Base-by-base conservation (phyloP, 2,329 filamentous ascomycete genomes). In the Aspergillus intermedius region DNA sequence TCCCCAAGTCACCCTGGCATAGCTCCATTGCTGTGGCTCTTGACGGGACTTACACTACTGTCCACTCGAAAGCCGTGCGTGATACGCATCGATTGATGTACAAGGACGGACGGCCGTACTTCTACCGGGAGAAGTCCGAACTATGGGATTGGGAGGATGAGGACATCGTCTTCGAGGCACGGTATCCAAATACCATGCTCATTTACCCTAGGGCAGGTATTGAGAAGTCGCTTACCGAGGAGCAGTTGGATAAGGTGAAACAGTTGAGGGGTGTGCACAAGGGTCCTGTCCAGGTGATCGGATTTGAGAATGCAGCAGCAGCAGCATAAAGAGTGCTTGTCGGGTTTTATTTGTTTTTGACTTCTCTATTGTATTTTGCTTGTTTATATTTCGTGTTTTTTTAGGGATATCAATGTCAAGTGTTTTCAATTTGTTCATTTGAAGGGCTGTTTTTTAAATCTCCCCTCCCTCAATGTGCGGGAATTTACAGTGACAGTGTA, bases 81-180 rank as follows among this genome's bases (percentile, higher is more conserved):
- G 53, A 56, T 5, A 72, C 4, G 0, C 69, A 76, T 28, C 76
- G 78, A 40, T 61, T 81, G 0, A 61, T 81, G 1, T 66, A 70
- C 42, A 70, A 75, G 19, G 60, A 74, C 4, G 72, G 67, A 0
- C 57, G 68, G 0, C 75, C 77, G 0, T 78, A 73, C 48, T 74
- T 73, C 58, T 81, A 72, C 56, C 68, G 77, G 1, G 75, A 80
- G 53, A 76, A 67, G 49, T 76, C 75, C 0, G 57, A 70, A 0
- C 54, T 79, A 0, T 64, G 73, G 1, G 60, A 64, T 3, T 79
- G 74, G 75, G 54, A 56, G 1, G 54, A 67, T 21, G 64, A 71
- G 37, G 51, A 52, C 0, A 67, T 79, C 4, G 56, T 54, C 1
- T 71, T 68, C 40, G 69, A 74, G 45, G 77, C 75, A 3, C 59